Evolutionary conservation across 805 yeast genomes (phyloP).

Genomic region (Starmera caribaea): DNA sequence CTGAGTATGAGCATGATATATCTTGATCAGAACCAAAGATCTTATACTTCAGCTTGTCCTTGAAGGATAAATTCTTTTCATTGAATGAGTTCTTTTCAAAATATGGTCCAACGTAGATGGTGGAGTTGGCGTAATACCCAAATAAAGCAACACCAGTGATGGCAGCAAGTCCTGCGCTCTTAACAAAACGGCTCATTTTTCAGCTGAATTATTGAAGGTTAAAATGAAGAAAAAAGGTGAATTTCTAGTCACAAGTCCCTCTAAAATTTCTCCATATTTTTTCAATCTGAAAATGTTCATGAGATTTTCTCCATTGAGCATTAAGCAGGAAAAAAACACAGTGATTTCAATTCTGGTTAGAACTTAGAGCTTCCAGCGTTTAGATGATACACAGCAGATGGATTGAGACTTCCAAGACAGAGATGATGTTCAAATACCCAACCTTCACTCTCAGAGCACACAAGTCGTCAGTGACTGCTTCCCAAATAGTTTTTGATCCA

Average conservation of each 20-base stretch:
- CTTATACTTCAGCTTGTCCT: constrained; percentile 1
- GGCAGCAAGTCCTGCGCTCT: not conserved
- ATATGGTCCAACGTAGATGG: constrained; percentile 9
- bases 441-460: constrained; percentile 11
- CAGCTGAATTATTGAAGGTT: too few species aligned
- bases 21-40: constrained; percentile 7
- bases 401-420: not conserved
- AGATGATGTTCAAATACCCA: constrained; percentile 2
- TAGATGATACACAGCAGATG: not conserved
- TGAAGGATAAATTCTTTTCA: not conserved
- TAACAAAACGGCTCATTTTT: not conserved
- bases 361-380: too few species aligned
- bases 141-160: not conserved
- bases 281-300: not conserved
- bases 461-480: constrained; percentile 8
- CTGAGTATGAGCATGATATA: constrained; percentile 2
- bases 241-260: too few species aligned
- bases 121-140: not conserved
- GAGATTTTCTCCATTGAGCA: too few species aligned
- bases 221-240: too few species aligned
- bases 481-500: constrained; percentile 7
- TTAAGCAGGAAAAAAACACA: too few species aligned
- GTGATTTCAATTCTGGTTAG: too few species aligned
- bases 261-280: too few species aligned
- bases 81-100: constrained; percentile 10